Base-by-base conservation (phyloP, 306 rosid genomes). In the Ormosia emarginata region DNA sequence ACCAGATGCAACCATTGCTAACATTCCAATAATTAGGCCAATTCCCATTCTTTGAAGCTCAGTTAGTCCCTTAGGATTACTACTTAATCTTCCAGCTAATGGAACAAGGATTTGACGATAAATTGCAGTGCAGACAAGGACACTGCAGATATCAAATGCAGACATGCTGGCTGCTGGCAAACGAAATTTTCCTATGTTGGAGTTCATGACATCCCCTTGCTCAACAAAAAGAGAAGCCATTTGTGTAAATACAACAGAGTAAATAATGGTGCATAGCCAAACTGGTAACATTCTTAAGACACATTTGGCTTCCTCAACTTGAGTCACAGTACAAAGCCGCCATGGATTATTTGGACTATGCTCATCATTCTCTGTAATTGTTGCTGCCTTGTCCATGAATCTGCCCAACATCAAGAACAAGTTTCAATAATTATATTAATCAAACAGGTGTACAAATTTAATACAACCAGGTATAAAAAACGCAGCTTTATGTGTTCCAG, bases 121-220 rank as follows among this genome's bases (percentile, higher is more conserved):
- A 0, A 90, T 77, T 40, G 80, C 88, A 0, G 92, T 90, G 90
- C 84, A 85, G 2, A 87, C 32, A 14, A 90, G 89, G 75, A 90
- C 94, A 33, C 90, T 86, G 17, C 79, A 75, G 11, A 90, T 90
- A 41, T 88, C 94, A 63, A 90, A 90, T 43, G 82, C 88, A 6
- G 94, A 88, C 92, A 90, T 90, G 83, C 94, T 90, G 5, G 94
- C 94, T 7, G 94, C 92, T 14, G 94, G 94, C 44, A 90, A 15
- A 65, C 37, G 87, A 68, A 90, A 90, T 7, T 81, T 50, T 11
- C 86, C 88, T 1, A 90, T 44, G 30, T 74, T 12, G 7, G 94
- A 57, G 64, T 83, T 39, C 94, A 90, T 90, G 2, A 81, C 89
- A 71, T 90, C 90, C 2, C 94, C 94, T 77, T 90, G 92, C 78